A percentile compares a stretch with the other conserved stretches of the same genome.
These are phyloP conservation scores for Didymellaceae sp. DNA, from an alignment of 2,329 filamentous ascomycete species.

Conservation along the genomic window DNA sequence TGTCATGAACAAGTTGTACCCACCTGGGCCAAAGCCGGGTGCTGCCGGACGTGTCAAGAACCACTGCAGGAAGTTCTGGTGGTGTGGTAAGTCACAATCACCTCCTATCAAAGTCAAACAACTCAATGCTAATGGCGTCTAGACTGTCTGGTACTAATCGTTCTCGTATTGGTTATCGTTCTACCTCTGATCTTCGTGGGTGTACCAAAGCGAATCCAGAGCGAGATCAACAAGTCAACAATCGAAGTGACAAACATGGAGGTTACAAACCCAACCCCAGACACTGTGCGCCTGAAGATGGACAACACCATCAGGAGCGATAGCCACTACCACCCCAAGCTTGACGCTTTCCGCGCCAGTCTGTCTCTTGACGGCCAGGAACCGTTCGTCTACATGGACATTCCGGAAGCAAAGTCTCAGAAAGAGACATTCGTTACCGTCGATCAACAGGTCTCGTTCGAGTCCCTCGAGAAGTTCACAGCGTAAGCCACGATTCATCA, in stretches of 20 bases:
- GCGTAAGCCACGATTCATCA: constrained; percentile 24
- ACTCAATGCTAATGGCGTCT: constrained; percentile 16
- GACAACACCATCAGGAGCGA: constrained; percentile 55
- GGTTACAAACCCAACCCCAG: constrained; percentile 58
- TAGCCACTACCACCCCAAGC: constrained; percentile 60
- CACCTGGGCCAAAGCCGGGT: constrained; percentile 41
- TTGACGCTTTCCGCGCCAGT: constrained; percentile 61
- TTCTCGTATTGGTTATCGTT: constrained; percentile 62
- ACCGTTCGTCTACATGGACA: constrained; percentile 54
- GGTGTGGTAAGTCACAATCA: constrained; percentile 41
- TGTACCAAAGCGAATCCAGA: constrained; percentile 64
- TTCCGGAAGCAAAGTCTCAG: constrained; percentile 54
- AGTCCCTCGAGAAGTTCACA: constrained; percentile 54
- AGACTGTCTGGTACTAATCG: constrained; percentile 57
- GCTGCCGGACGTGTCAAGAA: constrained; percentile 44
- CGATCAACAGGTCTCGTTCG: constrained; percentile 54
- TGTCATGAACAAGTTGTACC: constrained; percentile 43
- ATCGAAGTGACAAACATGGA: constrained; percentile 59
- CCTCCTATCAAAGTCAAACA: too few species aligned
- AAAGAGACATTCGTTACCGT: constrained; percentile 53
- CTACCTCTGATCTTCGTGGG: constrained; percentile 65
- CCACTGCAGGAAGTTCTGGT: constrained; percentile 49
- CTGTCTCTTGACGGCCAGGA: constrained; percentile 54
- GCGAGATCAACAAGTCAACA: constrained; percentile 59
- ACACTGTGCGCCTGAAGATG: constrained; percentile 58